Evolutionary conservation across 257 asterid species (phyloP).

Genomic region (Nicotiana otophora): DNA sequence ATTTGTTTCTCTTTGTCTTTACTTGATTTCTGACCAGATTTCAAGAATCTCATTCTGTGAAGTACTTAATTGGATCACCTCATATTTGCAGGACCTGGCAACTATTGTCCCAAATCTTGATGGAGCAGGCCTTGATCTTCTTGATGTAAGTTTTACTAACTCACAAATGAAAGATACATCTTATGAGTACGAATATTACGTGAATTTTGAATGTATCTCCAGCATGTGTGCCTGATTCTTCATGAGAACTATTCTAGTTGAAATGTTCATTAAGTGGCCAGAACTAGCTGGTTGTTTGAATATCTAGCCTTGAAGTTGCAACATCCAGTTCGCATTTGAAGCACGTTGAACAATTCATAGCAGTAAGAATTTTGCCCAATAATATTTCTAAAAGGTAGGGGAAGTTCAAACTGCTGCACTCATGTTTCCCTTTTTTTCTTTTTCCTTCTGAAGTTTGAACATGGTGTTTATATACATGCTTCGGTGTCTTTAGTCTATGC

Average conservation of each 20-base stretch:
- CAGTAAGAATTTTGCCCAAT: background rate
- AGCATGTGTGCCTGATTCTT: background rate
- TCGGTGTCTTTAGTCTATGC: background rate
- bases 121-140: conserved; percentile 78
- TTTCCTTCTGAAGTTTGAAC: background rate
- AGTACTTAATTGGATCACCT: conserved; percentile 2
- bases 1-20: background rate
- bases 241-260: background rate
- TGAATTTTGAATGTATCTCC: background rate
- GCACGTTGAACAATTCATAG: background rate
- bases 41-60: background rate
- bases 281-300: background rate
- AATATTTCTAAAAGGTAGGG: background rate
- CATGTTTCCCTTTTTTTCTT: background rate
- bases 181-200: background rate
- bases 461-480: background rate
- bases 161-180: background rate
- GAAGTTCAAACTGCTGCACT: background rate
- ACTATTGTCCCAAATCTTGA: conserved; percentile 71
- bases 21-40: background rate
- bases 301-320: background rate
- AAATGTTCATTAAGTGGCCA: background rate
- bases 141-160: conserved; percentile 47
- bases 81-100: conserved; percentile 60
- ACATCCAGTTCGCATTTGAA: background rate